phyloP scores from a whole-genome alignment of 257 asterid species.

The Solanum commersonii region DNA sequence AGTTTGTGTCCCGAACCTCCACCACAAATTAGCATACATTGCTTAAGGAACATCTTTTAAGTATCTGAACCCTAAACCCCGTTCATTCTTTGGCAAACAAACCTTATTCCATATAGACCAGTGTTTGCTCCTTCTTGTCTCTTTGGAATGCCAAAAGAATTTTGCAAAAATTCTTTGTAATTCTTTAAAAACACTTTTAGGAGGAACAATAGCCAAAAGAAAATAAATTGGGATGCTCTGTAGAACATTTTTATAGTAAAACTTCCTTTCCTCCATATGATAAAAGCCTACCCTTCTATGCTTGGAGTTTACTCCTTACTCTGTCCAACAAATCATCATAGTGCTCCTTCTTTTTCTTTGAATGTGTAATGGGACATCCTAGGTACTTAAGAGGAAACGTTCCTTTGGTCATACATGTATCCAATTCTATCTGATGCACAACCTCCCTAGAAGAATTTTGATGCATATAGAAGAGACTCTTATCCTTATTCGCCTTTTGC shows the following conservation, averaged over 20 bases:
- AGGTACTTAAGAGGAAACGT: background rate
- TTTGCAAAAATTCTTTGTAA: background rate
- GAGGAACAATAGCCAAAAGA: background rate
- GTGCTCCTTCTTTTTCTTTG: background rate
- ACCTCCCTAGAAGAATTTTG: background rate
- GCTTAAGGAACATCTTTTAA: background rate
- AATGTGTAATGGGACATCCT: background rate
- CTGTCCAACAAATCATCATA: background rate
- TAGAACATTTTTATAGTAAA: background rate
- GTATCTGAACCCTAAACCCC: background rate
- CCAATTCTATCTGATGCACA: background rate
- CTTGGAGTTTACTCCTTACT: background rate
- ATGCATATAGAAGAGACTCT: background rate
- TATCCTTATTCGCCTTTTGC: background rate
- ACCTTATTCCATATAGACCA: background rate
- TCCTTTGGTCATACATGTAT: background rate
- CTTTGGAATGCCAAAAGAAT: background rate
- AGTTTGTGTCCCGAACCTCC: background rate
- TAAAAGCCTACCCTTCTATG: background rate
- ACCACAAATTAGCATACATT: background rate
- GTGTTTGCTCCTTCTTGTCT: background rate
- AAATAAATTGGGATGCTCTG: background rate
- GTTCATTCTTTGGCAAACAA: background rate
- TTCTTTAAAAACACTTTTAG: background rate
- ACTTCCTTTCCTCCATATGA: background rate